Evolutionary conservation across 495 filamentous ascomycete genomes (phyloP).

Genomic region (Penicillium atrosanguineum): DNA sequence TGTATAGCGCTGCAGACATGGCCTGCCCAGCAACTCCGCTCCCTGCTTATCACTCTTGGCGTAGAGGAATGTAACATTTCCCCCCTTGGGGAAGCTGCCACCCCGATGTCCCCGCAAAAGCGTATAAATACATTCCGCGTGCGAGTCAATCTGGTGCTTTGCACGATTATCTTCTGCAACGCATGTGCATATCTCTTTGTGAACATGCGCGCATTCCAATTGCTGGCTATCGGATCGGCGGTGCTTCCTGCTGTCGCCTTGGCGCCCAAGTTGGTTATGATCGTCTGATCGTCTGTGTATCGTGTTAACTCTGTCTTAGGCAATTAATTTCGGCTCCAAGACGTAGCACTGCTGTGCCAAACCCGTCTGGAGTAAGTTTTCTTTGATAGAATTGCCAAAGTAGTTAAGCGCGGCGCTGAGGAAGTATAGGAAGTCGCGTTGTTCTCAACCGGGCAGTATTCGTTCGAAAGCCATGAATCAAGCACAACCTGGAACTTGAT

Average conservation of each 20-base stretch:
- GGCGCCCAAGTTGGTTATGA: slow-evolving; percentile 13
- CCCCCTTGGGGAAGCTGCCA: slow-evolving; percentile 17
- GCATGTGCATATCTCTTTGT: slow-evolving; percentile 6
- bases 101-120: neutral
- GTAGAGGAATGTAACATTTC: slow-evolving; percentile 25
- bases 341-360: slow-evolving; percentile 34
- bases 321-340: slow-evolving; percentile 36
- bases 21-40: slow-evolving; percentile 2
- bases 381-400: neutral
- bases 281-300: neutral
- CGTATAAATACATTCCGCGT: slow-evolving; percentile 4
- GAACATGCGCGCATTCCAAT: slow-evolving; percentile 17
- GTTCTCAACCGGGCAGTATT: slow-evolving; percentile 44
- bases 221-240: slow-evolving; percentile 16
- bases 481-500: slow-evolving; percentile 36
- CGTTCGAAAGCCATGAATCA: slow-evolving; percentile 38
- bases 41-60: slow-evolving; percentile 23
- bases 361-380: slow-evolving; percentile 35
- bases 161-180: slow-evolving; percentile 4
- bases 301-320: slow-evolving; percentile 15
- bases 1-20: neutral
- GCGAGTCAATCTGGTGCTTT: neutral
- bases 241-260: slow-evolving; percentile 14
- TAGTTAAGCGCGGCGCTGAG: neutral
- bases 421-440: slow-evolving; percentile 23